A percentile compares a stretch with the other conserved stretches of the same genome.
Evolutionary conservation across 1,284 basidiomycete species (phyloP).

Genomic region (Cystobasidium pallidum): DNA sequence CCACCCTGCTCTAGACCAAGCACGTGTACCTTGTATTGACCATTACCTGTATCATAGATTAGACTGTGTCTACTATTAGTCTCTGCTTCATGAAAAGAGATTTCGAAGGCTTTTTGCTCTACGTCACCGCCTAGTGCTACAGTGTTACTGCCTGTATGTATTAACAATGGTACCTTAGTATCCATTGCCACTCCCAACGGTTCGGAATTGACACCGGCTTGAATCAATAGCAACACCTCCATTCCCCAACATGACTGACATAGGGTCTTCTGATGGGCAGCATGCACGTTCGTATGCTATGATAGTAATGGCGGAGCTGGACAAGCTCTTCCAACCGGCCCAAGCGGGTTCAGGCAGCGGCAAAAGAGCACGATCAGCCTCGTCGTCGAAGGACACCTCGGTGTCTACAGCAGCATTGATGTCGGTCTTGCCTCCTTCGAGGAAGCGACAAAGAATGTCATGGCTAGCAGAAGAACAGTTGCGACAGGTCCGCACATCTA

Average conservation of each 20-base stretch:
- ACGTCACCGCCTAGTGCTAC: background rate
- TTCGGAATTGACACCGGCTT: too few relatives aligned
- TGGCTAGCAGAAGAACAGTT: slow-evolving; percentile 25
- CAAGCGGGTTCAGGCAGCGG: background rate
- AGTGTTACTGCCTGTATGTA: background rate
- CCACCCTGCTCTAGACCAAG: too few relatives aligned
- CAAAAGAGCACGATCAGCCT: slow-evolving; percentile 9
- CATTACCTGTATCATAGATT: background rate
- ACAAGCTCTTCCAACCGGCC: slow-evolving; percentile 19
- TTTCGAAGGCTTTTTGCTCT: background rate
- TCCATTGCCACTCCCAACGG: background rate
- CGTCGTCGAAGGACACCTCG: background rate
- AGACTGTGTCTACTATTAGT: background rate
- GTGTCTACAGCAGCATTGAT: slow-evolving; percentile 42
- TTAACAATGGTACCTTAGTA: background rate
- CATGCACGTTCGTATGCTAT: background rate
- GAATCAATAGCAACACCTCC: background rate
- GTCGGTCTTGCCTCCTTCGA: slow-evolving; percentile 31
- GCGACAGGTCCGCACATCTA: slow-evolving; percentile 1
- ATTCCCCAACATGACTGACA: background rate
- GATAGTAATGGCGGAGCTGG: slow-evolving; percentile 17
- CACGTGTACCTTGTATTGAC: background rate
- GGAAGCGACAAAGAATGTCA: slow-evolving; percentile 13
- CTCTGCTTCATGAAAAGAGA: too few relatives aligned
- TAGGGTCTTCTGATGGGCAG: background rate